Evolutionary conservation across 768 basidiomycete species (phyloP), one percentile per base, ranked within the genome.

Genomic region (Dentipellis sp.): DNA sequence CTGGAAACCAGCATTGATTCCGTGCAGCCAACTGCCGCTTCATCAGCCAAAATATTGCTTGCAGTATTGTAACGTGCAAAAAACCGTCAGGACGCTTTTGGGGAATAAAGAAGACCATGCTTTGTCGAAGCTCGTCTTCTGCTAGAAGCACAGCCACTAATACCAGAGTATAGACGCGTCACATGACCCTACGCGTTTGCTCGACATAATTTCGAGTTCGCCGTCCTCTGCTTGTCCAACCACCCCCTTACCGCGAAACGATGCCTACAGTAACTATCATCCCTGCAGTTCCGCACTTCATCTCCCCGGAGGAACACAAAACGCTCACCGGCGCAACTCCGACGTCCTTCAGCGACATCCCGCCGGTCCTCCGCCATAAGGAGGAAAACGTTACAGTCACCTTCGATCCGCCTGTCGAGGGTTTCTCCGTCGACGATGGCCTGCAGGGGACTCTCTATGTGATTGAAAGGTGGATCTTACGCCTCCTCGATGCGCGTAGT

Each of bases 281-380:
- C 62, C 63, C 68, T 34, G 21, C 68, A 10, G 53, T 78, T 2
- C 82, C 83, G 0, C 59, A 60, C 3, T 79, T 71, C 47, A 71
- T 83, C 39, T 73, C 83, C 1, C 70, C 74, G 9, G 89, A 91
- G 52, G 85, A 92, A 62, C 87, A 92, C 71, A 72, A 73, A 34
- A 66, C 69, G 3, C 65, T 93, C 36, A 76, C 86, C 6, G 80
- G 78, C n/a, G 84, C 87, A 1, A 97, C 95, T 0, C 95, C 95
- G 1, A 65, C 76, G 1, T 90, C 91, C 0, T 97, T 97, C 71
- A 75, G 70, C 58, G 85, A 88, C 62, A 94, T 98, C 56, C 91
- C 88, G 1, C 85, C 94, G 1, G 75, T 94, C 55, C 73, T 95
- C 53, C 79, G 82, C 62, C 84, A 89, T 72, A 77, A 78, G 63